phyloP scores from a whole-genome alignment of 768 basidiomycete species.

The Tricholoma hemisulphureum region DNA sequence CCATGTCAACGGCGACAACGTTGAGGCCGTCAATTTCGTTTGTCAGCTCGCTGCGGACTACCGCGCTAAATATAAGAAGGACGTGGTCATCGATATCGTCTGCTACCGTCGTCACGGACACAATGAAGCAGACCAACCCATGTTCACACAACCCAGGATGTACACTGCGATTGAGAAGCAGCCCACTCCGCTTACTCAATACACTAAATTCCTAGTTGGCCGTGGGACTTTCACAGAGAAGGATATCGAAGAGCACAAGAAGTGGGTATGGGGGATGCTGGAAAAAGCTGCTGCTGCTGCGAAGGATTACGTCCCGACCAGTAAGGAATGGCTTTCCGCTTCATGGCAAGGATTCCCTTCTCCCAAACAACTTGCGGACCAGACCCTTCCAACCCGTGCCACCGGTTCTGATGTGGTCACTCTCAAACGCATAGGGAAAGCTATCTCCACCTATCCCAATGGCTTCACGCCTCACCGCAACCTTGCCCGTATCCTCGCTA shows the following conservation, averaged over 20 bases:
- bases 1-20: conserved; percentile 99
- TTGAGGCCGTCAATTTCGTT: conserved; percentile 97
- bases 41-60: conserved; percentile 98
- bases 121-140: conserved; percentile 98
- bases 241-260: conserved; percentile 97
- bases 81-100: conserved; percentile 97
- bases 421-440: conserved; percentile 82
- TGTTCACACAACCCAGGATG: conserved; percentile 98
- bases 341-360: conserved; percentile 99
- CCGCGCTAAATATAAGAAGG: conserved; percentile 97
- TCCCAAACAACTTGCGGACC: conserved; percentile 91
- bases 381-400: conserved; percentile 83
- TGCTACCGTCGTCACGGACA: conserved; percentile 99
- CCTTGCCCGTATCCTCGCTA: conserved; percentile 85
- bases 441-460: conserved; percentile 81
- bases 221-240: conserved; percentile 93
- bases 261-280: conserved; percentile 99
- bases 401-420: conserved; percentile 79
- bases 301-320: conserved; percentile 93
- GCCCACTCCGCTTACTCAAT: conserved; percentile 87
- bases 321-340: conserved; percentile 96
- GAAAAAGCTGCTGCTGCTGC: conserved; percentile 92
- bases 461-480: conserved; percentile 90
- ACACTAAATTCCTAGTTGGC: conserved; percentile 85
- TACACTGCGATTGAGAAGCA: conserved; percentile 96